Base-by-base conservation (phyloP, 1,284 basidiomycete genomes). In the Naganishia sp. region DNA sequence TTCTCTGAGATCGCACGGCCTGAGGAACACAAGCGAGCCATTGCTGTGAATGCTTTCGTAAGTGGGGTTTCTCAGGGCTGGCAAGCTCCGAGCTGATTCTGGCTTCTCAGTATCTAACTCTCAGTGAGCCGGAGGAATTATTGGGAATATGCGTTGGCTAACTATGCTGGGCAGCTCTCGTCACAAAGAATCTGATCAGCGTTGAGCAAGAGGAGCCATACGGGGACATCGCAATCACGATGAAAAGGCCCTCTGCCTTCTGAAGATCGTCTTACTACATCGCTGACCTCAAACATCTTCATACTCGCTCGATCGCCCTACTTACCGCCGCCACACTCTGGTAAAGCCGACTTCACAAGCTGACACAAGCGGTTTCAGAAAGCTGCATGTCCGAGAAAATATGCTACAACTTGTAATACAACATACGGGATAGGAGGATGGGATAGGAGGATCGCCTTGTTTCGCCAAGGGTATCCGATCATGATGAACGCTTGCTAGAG, bases 1-100 rank as follows among this genome's bases (percentile, higher is more conserved):
- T 68, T 68, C 25, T 60, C 55, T 11, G 67, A 68, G 13, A 47
- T 68, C 25, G 63, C 67, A n/a, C 63, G 63, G 23, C 45, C 52
- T 18, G 25, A 15, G 11, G 51, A 55, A 31, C 57, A 57, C 28
- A 53, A 55, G 21, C 35, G 41, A 25, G 51, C 49, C 1, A 58
- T 66, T 39, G 65, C 65, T 11, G 65, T 58, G 11, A 52, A 61
- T 15, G 65, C 65, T 5, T 66, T 66, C 39, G 65, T 66, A 35
- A 61, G 65, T 53, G 15, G 2, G 18, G n/a, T 18, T 32, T 10
- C 5, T 13, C 47, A n/a, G 18, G 11, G 3, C 21, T 2, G 25
- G 7, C 21, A 7, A 49, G 21, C 13, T 9, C 5, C 21, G 25
- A 49, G 47, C 47, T 49, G 47, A 49, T 9, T 6, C 17, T 21